These are phyloP conservation scores for Epichloe brachyelytri DNA, from an alignment of 2,329 filamentous ascomycete species.

Conservation along the genomic window DNA sequence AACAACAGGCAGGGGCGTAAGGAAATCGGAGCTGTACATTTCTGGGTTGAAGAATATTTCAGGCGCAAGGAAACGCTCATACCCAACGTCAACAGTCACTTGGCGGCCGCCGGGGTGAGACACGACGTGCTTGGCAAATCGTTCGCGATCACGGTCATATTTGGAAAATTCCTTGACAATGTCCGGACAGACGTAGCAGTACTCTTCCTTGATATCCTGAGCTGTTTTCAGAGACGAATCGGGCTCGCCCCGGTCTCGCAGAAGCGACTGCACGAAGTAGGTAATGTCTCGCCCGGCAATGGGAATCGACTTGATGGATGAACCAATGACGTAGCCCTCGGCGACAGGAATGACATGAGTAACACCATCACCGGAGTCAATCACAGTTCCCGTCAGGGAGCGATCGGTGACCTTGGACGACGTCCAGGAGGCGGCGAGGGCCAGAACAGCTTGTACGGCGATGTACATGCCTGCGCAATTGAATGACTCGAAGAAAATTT, in stretches of 20 bases:
- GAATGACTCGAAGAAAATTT: slow-evolving; percentile 99
- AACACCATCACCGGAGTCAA: slow-evolving; percentile 96
- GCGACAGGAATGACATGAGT: slow-evolving; percentile 98
- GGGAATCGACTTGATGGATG: slow-evolving; percentile 97
- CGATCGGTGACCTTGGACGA: slow-evolving; percentile 95
- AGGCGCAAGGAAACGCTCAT: slow-evolving; percentile 93
- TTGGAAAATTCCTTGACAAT: slow-evolving; percentile 97
- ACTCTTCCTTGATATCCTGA: slow-evolving; percentile 96
- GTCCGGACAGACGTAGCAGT: slow-evolving; percentile 96
- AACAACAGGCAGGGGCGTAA: slow-evolving; percentile 85
- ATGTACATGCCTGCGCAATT: slow-evolving; percentile 99
- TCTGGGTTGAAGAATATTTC: slow-evolving; percentile 99
- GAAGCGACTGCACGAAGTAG: slow-evolving; percentile 93
- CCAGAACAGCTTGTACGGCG: slow-evolving; percentile 92
- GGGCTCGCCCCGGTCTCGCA: slow-evolving; percentile 90
- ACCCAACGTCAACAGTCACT: slow-evolving; percentile 82
- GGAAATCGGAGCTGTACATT: slow-evolving; percentile 97
- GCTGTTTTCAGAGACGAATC: slow-evolving; percentile 96
- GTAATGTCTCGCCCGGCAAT: slow-evolving; percentile 97
- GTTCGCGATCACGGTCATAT: slow-evolving; percentile 84
- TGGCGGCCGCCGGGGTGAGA: slow-evolving; percentile 74
- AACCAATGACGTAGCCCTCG: slow-evolving; percentile 97
- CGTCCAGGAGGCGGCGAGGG: slow-evolving; percentile 94
- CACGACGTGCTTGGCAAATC: slow-evolving; percentile 83
- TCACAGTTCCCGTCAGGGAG: slow-evolving; percentile 92